Base-by-base conservation (phyloP, 352 stramenopile genomes). In the Pythium pyrilobum region DNA sequence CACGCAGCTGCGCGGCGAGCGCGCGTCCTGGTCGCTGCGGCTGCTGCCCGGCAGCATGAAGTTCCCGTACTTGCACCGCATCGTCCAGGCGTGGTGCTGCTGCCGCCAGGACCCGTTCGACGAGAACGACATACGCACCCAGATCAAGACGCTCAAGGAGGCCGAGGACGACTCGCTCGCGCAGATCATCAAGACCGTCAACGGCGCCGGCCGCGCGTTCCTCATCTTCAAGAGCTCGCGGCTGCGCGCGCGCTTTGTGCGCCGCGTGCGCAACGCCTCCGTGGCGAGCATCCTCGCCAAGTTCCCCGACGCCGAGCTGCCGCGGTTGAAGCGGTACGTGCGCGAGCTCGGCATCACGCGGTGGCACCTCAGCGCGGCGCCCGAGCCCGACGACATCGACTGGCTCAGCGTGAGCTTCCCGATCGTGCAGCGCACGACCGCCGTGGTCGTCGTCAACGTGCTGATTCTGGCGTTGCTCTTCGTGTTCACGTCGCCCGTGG, bases 401-500 rank as follows among this genome's bases (percentile, higher is more conserved):
- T 94, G 83, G 83, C 67, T 91, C 51, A 91, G 77, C 56, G 80
- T 94, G 18, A 89, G 77, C 44, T 89, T 85, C 54, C 83, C 82
- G 39, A 89, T 89, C 50, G 77, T 77, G 4, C 89, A 92, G 67
- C 78, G 83, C 23, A 90, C 81, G 39, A 56, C 77, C 20, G 69
- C 80, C 9, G 79, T 89, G 24, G 44, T 87, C 40, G 46, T 89
- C 38, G 75, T 94, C 27, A 92, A 94, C 57, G 57, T 88, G 34
- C 73, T 74, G 43, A 90, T 94, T 46, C 67, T 91, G 5, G 59
- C 75, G 25, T 64, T 94, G 48, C 70, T 94, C 8, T 54, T 94
- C 25, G 52, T 88, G 25, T 94, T 94, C 62, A 94, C 83, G 48
- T 94, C 83, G 43, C 83, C 83, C 2, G 71, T 94, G 16, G 83